phyloP scores from a whole-genome alignment of 2,329 filamentous ascomycete genomes.

The Daldinia sp. region DNA sequence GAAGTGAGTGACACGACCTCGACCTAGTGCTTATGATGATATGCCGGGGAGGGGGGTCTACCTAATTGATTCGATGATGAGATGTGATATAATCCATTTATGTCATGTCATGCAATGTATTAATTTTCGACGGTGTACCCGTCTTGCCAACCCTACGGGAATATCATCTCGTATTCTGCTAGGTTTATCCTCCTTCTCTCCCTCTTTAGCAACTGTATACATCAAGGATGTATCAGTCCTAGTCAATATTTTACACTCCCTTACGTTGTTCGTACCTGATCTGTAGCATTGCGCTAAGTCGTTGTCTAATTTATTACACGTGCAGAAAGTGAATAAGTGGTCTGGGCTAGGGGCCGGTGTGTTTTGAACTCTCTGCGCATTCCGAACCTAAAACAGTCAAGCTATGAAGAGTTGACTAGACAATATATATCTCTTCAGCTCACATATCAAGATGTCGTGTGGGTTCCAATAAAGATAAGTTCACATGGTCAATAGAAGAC shows the following conservation, averaged over 20 bases:
- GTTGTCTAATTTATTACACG: background rate
- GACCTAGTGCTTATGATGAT: background rate
- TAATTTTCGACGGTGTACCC: background rate
- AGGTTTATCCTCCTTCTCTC: slow-evolving; percentile 7
- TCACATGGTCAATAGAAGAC: background rate
- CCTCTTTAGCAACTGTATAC: background rate
- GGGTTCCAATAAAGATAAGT: background rate
- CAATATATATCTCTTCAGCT: background rate
- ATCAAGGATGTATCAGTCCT: background rate
- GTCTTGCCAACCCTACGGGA: background rate
- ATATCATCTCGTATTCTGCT: slow-evolving; percentile 10
- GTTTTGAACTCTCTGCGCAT: background rate
- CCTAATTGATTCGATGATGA: slow-evolving; percentile 13
- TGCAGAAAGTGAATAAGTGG: background rate
- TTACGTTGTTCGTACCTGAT: slow-evolving; percentile 9
- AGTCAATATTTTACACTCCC: background rate
- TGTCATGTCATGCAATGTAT: background rate
- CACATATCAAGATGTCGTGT: background rate
- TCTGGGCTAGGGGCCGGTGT: background rate
- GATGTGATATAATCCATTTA: slow-evolving; percentile 12
- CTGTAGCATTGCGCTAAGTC: background rate
- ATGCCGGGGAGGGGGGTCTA: background rate
- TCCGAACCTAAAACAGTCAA: too few species aligned
- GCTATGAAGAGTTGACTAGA: background rate
- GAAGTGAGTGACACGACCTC: background rate